Evolutionary conservation across 257 asterid species (phyloP).

Genomic region (Cruciata laevipes): DNA sequence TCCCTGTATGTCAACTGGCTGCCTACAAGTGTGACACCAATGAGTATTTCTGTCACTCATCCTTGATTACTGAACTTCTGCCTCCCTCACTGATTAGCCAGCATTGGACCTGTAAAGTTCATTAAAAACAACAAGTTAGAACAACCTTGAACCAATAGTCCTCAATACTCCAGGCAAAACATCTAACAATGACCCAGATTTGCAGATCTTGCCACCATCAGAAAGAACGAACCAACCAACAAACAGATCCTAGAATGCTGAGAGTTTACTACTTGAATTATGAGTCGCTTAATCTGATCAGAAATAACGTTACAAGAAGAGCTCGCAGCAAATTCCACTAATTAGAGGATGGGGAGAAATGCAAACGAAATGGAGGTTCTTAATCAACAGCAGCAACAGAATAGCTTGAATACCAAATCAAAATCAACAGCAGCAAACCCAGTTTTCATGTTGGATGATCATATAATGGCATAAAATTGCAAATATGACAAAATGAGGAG

Average conservation of each 20-base stretch:
- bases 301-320: not conserved
- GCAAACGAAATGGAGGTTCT: not conserved
- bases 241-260: conserved; percentile 4
- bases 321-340: not conserved
- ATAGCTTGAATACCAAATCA: not conserved
- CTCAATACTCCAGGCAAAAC: not conserved
- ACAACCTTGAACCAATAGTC: not conserved
- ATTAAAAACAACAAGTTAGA: not conserved
- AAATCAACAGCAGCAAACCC: conserved; percentile 1
- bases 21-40: conserved; percentile 85
- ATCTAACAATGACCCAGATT: not conserved
- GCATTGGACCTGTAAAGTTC: not conserved
- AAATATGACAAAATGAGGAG: not conserved
- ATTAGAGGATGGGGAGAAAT: not conserved
- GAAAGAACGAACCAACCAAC: not conserved
- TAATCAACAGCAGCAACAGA: not conserved
- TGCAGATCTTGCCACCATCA: conserved; percentile 14
- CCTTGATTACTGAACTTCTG: conserved; percentile 8
- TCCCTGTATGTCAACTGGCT: conserved; percentile 47
- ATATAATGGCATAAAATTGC: not conserved
- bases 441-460: not conserved
- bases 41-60: conserved; percentile 53
- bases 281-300: not conserved
- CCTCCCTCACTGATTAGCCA: conserved; percentile 1
- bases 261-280: not conserved